These are phyloP conservation scores for Cryphonectria radicalis DNA, from an alignment of 2,329 filamentous ascomycete species.

Conservation along the genomic window DNA sequence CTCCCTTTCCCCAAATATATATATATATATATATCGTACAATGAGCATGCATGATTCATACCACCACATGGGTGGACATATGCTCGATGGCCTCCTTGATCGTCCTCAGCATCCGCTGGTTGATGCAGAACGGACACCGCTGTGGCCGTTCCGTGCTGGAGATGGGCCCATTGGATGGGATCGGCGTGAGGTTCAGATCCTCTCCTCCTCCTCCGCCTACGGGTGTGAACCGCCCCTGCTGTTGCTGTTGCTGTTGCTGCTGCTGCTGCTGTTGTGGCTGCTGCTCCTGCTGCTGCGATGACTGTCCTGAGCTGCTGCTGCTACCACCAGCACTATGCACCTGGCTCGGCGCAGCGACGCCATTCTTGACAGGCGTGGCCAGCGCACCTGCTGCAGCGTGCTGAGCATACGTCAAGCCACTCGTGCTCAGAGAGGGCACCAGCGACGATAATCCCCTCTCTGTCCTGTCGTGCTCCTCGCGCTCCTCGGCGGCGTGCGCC, in stretches of 20 bases:
- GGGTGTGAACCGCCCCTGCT: conserved; percentile 14
- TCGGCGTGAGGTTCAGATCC: conserved; percentile 59
- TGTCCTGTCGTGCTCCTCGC: conserved; percentile 56
- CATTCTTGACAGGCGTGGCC: conserved; percentile 31
- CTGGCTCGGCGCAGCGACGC: conserved; percentile 17
- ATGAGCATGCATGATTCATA: conserved; percentile 42
- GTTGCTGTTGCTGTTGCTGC: conserved; percentile 16
- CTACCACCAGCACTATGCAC: neutral
- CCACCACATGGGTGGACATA: conserved; percentile 64
- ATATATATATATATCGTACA: no score
- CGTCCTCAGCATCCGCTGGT: conserved; percentile 62
- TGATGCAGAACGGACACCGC: conserved; percentile 65
- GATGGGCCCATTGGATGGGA: conserved; percentile 53
- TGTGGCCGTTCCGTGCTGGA: conserved; percentile 53
- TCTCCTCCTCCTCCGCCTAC: conserved; percentile 37
- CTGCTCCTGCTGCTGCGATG: conserved; percentile 13
- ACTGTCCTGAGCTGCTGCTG: conserved; percentile 25
- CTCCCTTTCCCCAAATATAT: no score
- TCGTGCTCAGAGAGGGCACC: conserved; percentile 26
- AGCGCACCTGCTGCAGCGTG: conserved; percentile 33
- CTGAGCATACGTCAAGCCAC: conserved; percentile 25
- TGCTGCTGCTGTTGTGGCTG: conserved; percentile 31
- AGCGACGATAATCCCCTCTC: conserved; percentile 45
- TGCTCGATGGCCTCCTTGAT: conserved; percentile 68
- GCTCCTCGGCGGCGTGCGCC: conserved; percentile 58